phyloP scores from a whole-genome alignment of 179 eudicot species.

The Pouteria campechiana region DNA sequence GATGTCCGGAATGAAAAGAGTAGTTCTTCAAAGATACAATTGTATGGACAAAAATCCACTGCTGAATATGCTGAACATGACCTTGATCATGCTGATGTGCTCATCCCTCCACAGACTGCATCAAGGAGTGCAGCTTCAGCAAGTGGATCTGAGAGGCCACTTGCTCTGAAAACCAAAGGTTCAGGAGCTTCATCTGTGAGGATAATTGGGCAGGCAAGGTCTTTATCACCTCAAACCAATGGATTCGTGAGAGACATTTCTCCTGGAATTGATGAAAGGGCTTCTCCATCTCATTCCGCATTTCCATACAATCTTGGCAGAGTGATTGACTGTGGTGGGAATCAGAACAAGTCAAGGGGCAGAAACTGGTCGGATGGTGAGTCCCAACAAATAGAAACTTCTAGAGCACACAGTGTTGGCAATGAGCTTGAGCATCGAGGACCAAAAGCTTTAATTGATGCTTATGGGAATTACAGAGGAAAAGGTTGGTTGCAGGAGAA shows the following conservation, averaged over 20 bases:
- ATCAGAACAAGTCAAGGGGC: conserved; percentile 31
- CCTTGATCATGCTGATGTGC: conserved; percentile 39
- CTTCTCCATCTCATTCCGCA: conserved; percentile 37
- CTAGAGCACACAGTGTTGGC: conserved; percentile 9
- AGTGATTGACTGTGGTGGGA: conserved; percentile 38
- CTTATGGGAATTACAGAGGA: conserved; percentile 80
- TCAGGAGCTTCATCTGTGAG: conserved; percentile 21
- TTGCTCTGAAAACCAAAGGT: conserved; percentile 17
- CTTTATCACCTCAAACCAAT: conserved; percentile 50
- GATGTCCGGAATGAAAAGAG: conserved; percentile 35
- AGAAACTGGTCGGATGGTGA: conserved; percentile 21
- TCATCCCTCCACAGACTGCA: conserved; percentile 24
- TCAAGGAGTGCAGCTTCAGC: conserved; percentile 30
- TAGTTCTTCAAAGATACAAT: conserved; percentile 15
- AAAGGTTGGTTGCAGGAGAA: conserved; percentile 24
- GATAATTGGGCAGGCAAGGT: conserved; percentile 32
- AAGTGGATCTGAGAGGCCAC: conserved; percentile 26
- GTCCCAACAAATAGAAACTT: conserved; percentile 23
- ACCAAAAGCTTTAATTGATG: conserved; percentile 90
- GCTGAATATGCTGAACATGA: conserved; percentile 40
- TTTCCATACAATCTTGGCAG: conserved; percentile 28
- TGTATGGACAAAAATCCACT: conserved; percentile 25
- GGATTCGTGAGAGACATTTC: conserved; percentile 35
- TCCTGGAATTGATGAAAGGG: conserved; percentile 32
- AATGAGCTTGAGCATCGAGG: conserved; percentile 55